These are phyloP conservation scores for Mycena sp. DNA, from an alignment of 1,284 basidiomycete genomes.

Conservation along the genomic window DNA sequence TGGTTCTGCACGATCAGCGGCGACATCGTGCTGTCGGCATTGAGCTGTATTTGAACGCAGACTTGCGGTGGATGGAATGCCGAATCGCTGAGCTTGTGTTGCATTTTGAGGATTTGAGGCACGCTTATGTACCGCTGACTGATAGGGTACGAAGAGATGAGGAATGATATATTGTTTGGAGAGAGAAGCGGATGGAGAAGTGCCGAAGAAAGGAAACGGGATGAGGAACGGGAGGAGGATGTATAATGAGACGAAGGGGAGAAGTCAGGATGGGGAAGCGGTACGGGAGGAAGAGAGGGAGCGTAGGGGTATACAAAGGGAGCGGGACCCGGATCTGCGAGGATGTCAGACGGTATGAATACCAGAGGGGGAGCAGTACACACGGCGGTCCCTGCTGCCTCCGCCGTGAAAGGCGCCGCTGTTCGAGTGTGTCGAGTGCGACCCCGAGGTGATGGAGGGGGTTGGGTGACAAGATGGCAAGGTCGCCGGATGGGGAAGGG, in stretches of 20 bases:
- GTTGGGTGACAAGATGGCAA: background rate
- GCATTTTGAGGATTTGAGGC: constrained; percentile 24
- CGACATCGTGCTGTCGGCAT: background rate
- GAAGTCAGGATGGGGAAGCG: constrained; percentile 12
- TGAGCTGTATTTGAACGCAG: constrained; percentile 17
- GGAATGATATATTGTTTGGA: constrained; percentile 9
- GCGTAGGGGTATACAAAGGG: constrained; percentile 5
- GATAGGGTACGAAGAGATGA: constrained; percentile 14
- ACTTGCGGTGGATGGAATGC: constrained; percentile 14
- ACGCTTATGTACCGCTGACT: constrained; percentile 16
- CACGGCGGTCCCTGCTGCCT: too few relatives aligned
- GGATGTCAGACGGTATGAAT: background rate
- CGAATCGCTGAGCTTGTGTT: background rate
- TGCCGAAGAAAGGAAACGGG: background rate
- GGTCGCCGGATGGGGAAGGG: background rate
- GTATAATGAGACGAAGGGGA: background rate
- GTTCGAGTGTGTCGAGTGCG: too few relatives aligned
- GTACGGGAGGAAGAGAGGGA: constrained; percentile 6
- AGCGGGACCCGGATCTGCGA: background rate
- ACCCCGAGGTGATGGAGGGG: too few relatives aligned
- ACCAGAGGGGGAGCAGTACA: background rate
- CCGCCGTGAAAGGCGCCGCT: too few relatives aligned
- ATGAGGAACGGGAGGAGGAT: background rate
- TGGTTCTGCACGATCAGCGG: constrained; percentile 9
- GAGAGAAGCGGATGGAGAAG: background rate